Evolutionary conservation across 2,329 filamentous ascomycete genomes (phyloP).

Genomic region (Trichoderma guizhouense): DNA sequence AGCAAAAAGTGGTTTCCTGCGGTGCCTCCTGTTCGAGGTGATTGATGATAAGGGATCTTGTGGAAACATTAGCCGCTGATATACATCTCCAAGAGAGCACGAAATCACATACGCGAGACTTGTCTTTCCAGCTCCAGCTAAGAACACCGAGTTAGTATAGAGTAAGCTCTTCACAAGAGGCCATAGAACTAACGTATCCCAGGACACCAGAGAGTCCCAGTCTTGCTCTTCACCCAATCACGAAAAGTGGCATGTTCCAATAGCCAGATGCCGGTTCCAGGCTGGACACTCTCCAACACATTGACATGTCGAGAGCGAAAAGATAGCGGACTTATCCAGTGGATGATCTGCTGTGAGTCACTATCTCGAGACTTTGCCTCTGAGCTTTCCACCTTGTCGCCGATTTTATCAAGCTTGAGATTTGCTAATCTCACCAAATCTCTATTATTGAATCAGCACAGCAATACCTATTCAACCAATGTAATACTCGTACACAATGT

Average conservation of each 20-base stretch:
- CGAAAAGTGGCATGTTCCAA: background rate
- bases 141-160: background rate
- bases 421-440: background rate
- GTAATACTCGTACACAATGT: background rate
- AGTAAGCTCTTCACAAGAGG: background rate
- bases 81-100: background rate
- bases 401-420: background rate
- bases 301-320: background rate
- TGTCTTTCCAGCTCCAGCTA: constrained; percentile 9
- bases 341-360: background rate
- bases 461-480: background rate
- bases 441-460: background rate
- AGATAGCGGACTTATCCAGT: background rate
- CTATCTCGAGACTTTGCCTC: background rate
- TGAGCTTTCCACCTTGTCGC: background rate
- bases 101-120: background rate
- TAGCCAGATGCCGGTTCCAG: background rate
- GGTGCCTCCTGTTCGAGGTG: background rate
- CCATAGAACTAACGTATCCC: background rate
- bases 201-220: background rate
- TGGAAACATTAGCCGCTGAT: background rate
- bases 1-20: background rate
- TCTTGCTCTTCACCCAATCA: background rate
- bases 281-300: background rate
- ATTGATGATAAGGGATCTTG: background rate